Evolutionary conservation across 2,329 filamentous ascomycete genomes (phyloP).

Genomic region (Paradendryphiella salina): DNA sequence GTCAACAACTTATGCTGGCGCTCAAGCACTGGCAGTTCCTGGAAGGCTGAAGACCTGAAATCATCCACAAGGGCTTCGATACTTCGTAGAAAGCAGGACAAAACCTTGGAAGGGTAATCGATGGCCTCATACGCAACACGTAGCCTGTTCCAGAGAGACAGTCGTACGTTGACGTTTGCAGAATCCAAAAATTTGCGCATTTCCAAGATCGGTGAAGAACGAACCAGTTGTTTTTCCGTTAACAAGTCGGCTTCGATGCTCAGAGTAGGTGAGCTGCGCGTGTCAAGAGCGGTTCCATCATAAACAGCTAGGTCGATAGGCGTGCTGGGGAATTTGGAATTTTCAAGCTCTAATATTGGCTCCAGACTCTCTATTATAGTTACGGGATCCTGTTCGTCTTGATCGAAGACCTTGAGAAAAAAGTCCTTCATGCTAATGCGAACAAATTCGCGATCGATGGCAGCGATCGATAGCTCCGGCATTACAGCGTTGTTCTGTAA

Average conservation of each 20-base stretch:
- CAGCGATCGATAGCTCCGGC: conserved; percentile 79
- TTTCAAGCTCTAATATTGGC: conserved; percentile 75
- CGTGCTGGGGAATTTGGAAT: conserved; percentile 1
- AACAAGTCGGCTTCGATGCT: conserved; percentile 7
- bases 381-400: conserved; percentile 77
- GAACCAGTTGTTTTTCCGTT: conserved; percentile 8
- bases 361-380: conserved; percentile 89
- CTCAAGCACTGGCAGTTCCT: conserved; percentile 60
- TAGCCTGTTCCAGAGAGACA: conserved; percentile 90
- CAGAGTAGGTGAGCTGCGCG: conserved; percentile 18
- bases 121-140: conserved; percentile 86
- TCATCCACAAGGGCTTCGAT: conserved; percentile 81
- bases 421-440: conserved; percentile 96
- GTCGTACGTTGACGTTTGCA: conserved; percentile 77
- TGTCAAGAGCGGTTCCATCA: conserved; percentile 13
- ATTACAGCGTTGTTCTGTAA: conserved; percentile 86
- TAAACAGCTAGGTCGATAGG: conserved; percentile 8
- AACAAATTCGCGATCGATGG: conserved; percentile 86
- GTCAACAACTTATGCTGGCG: conserved; percentile 73
- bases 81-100: conserved; percentile 82
- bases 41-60: conserved; percentile 62
- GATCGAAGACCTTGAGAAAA: conserved; percentile 85
- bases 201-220: conserved; percentile 60
- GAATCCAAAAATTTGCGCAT: conserved; percentile 82
- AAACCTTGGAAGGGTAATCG: conserved; percentile 81